Evolutionary conservation across 1,284 basidiomycete species (phyloP).

Genomic region (Acaromyces ingoldii): DNA sequence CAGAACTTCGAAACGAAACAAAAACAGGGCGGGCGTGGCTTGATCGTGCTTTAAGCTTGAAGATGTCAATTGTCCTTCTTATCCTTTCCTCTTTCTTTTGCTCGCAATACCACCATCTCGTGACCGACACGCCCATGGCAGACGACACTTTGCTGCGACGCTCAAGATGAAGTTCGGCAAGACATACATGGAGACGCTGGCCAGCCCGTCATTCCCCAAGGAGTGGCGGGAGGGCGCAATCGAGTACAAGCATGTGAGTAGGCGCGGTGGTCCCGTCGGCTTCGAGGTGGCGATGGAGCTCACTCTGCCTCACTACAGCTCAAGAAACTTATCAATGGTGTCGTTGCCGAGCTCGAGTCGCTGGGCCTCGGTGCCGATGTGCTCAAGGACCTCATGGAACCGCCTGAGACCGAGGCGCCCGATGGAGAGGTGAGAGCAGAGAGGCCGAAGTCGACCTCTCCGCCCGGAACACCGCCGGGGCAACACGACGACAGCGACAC

Average conservation of each 20-base stretch:
- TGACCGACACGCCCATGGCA: too few relatives aligned
- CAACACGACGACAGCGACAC: not conserved
- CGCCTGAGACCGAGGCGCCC: conserved; percentile 15
- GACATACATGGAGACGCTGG: conserved; percentile 66
- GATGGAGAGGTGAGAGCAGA: conserved; percentile 3
- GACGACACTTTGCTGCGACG: not conserved
- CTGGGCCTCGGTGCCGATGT: conserved; percentile 68
- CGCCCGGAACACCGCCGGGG: too few relatives aligned
- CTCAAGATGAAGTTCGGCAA: conserved; percentile 73
- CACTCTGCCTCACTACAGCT: conserved; percentile 57
- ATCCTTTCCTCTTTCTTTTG: not conserved
- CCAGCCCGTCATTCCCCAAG: conserved; percentile 62
- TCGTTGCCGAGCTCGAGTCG: conserved; percentile 72
- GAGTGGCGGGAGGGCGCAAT: conserved; percentile 73
- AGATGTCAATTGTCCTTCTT: too few relatives aligned
- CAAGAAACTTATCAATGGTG: conserved; percentile 85
- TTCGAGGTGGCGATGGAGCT: too few relatives aligned
- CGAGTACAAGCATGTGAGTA: conserved; percentile 71
- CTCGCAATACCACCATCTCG: not conserved
- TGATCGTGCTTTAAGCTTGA: too few relatives aligned
- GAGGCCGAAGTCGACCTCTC: not conserved
- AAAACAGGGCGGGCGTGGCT: too few relatives aligned
- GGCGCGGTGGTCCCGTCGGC: not conserved
- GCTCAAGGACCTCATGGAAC: conserved; percentile 56
- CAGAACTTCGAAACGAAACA: too few relatives aligned